phyloP scores from a whole-genome alignment of 768 basidiomycete species.

The Hebeloma cylindrosporum region DNA sequence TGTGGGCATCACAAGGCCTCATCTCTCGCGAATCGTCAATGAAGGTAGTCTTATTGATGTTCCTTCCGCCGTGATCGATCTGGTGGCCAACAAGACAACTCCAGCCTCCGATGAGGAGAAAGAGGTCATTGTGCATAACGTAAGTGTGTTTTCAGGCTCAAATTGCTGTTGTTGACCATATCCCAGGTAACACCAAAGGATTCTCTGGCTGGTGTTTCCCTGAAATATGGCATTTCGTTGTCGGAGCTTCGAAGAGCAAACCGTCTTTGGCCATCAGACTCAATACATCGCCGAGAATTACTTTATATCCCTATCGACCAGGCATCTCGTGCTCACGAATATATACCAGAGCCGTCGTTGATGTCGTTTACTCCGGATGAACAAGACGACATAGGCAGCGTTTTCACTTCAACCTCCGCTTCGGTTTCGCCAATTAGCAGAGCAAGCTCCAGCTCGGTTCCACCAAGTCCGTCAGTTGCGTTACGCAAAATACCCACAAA shows the following conservation, averaged over 20 bases:
- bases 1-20: constrained; percentile 39
- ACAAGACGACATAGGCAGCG: constrained; percentile 11
- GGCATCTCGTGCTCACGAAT: constrained; percentile 46
- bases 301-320: constrained; percentile 78
- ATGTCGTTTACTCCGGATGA: constrained; percentile 27
- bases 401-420: constrained; percentile 19
- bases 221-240: constrained; percentile 86
- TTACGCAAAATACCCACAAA: constrained; percentile 50
- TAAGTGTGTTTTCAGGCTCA: constrained; percentile 25
- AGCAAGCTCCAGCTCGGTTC: constrained; percentile 11
- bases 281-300: constrained; percentile 82
- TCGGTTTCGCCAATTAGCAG: constrained; percentile 3
- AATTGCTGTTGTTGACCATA: constrained; percentile 2
- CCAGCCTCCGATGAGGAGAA: constrained; percentile 36
- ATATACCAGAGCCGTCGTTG: constrained; percentile 24
- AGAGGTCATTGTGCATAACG: constrained; percentile 62
- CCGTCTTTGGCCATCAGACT: constrained; percentile 91
- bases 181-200: constrained; percentile 68
- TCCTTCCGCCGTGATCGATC: constrained; percentile 19
- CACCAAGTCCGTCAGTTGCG: constrained; percentile 23
- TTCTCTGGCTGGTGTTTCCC: constrained; percentile 81
- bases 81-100: constrained; percentile 16
- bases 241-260: constrained; percentile 84
- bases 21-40: constrained; percentile 39
- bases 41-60: constrained; percentile 31